Evolutionary conservation across 305 asterid genomes (phyloP).

Genomic region (Stenogyne calaminthoides): DNA sequence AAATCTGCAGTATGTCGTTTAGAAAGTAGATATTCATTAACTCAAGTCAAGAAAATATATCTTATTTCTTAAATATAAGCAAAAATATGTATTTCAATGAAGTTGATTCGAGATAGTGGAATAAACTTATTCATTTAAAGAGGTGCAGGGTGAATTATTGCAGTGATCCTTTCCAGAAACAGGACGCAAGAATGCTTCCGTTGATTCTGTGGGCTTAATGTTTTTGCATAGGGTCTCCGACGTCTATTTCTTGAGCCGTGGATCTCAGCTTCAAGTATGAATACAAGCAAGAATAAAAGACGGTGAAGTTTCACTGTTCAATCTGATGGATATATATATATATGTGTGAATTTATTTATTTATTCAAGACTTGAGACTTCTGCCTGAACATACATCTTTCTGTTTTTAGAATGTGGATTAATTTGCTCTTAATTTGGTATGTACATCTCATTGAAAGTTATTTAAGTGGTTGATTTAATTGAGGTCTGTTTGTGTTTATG

Average conservation of each 20-base stretch:
- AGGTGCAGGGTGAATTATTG: slow-evolving; percentile 49
- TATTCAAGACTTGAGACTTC: slow-evolving; percentile 23
- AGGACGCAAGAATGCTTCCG: slow-evolving; percentile 20
- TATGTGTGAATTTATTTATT: slow-evolving; percentile 11
- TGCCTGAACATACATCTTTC: slow-evolving; percentile 17
- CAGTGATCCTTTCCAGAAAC: slow-evolving; percentile 29
- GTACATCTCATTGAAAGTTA: slow-evolving; percentile 22
- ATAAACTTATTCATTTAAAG: slow-evolving; percentile 36
- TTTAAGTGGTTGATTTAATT: slow-evolving; percentile 17
- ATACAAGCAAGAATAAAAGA: slow-evolving; percentile 34
- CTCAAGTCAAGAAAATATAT: background rate
- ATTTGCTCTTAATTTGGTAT: slow-evolving; percentile 22
- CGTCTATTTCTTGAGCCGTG: slow-evolving; percentile 16
- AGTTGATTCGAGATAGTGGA: background rate
- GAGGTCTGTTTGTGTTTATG: background rate
- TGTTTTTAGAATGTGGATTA: slow-evolving; percentile 16
- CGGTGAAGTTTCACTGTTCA: slow-evolving; percentile 26
- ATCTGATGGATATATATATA: slow-evolving; percentile 23
- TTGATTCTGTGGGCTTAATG: slow-evolving; percentile 25
- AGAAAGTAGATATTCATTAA: background rate
- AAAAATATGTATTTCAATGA: background rate
- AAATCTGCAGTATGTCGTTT: background rate
- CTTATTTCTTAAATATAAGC: background rate
- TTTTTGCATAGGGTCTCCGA: slow-evolving; percentile 21
- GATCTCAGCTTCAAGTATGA: slow-evolving; percentile 24